A percentile compares a stretch with the other conserved stretches of the same genome.
Evolutionary conservation across 345 rosid genomes (phyloP).

Genomic region (Salix exigua): DNA sequence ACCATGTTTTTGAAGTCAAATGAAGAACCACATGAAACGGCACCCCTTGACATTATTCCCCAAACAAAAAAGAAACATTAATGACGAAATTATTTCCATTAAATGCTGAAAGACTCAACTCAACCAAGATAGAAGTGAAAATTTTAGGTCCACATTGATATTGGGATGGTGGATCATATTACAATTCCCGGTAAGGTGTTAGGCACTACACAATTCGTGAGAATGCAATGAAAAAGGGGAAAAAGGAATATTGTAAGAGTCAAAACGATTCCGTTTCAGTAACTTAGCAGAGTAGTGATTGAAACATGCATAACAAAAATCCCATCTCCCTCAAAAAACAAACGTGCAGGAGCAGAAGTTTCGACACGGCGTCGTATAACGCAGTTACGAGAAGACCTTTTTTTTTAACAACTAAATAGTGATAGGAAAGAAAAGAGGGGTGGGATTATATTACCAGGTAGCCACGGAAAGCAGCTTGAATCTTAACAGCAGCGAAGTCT

Average conservation of each 20-base stretch:
- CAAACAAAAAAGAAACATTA: background rate
- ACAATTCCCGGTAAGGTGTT: conserved; percentile 7
- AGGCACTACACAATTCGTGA: conserved; percentile 8
- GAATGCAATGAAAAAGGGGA: background rate
- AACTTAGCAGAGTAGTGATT: background rate
- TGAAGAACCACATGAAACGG: conserved; percentile 9
- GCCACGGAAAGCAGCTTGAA: conserved; percentile 85
- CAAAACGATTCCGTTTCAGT: conserved; percentile 11
- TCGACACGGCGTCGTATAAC: background rate
- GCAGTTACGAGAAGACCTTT: background rate
- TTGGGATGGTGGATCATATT: conserved; percentile 7
- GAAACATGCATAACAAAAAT: background rate
- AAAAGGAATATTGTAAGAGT: background rate
- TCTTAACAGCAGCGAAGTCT: conserved; percentile 60
- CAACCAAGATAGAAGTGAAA: background rate
- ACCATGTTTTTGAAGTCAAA: background rate
- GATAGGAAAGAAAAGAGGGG: background rate
- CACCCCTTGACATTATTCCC: background rate
- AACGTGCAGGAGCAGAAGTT: too few species aligned
- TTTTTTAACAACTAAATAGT: background rate
- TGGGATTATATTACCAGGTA: conserved; percentile 56
- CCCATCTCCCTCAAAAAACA: background rate
- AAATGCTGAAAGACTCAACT: conserved; percentile 22
- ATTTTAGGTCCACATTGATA: conserved; percentile 9
- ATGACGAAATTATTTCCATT: conserved; percentile 9